Conservation (phyloP, 176 grass and related monocot genomes). For the Ampelocalamus luodianensis region DNA sequence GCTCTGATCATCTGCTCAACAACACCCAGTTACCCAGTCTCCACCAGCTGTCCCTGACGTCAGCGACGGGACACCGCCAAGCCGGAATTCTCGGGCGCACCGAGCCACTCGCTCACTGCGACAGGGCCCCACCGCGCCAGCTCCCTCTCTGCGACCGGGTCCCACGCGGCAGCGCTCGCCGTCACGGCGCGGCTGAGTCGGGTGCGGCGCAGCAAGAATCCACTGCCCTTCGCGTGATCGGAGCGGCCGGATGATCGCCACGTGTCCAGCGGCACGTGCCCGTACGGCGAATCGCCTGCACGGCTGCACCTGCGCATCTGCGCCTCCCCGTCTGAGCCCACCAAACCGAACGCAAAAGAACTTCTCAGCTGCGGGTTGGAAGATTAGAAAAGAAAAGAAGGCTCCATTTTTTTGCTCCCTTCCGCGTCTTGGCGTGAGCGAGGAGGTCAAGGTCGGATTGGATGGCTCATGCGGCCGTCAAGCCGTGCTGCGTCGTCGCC, state of each 20-base stretch:
- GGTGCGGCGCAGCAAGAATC: neutral
- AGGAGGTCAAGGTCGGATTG: constrained; percentile 20
- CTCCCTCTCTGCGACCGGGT: neutral
- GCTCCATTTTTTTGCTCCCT: neutral
- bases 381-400: constrained; percentile 22
- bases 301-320: neutral
- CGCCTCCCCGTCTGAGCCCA: constrained; percentile 16
- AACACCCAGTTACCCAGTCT: neutral
- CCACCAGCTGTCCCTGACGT: constrained; percentile 48
- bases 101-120: neutral
- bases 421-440: constrained; percentile 11
- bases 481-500: constrained; percentile 43
- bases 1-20: constrained; percentile 18
- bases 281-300: constrained; percentile 5
- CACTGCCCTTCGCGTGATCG: constrained; percentile 8
- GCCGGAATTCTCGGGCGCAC: constrained; percentile 37
- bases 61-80: constrained; percentile 31
- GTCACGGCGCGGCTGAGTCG: neutral
- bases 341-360: constrained; percentile 32
- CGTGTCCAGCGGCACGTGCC: constrained; percentile 11
- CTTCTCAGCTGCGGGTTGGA: neutral
- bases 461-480: constrained; percentile 51
- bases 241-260: constrained; percentile 31
- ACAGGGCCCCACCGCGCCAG: neutral
- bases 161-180: neutral